These are phyloP conservation scores for Coix lacrymajobi DNA, from an alignment of 176 grass and related monocot species.

Conservation along the genomic window DNA sequence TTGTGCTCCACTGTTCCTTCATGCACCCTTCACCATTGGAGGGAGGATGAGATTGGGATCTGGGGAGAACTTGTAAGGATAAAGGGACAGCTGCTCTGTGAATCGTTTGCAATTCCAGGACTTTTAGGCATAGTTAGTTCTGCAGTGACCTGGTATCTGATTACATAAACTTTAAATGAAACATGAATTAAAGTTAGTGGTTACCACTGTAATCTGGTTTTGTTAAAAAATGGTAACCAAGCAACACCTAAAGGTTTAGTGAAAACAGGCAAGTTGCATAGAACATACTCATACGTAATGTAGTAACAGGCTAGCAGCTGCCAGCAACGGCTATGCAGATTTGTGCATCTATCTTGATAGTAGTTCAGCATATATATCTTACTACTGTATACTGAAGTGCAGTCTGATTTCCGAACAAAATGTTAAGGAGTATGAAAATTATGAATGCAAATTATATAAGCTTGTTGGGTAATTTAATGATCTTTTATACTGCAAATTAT, in stretches of 20 bases:
- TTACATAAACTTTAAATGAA: neutral
- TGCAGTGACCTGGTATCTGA: neutral
- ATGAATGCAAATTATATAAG: neutral
- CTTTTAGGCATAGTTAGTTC: neutral
- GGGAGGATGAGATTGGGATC: neutral
- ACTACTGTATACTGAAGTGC: neutral
- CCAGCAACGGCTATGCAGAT: neutral
- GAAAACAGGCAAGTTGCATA: neutral
- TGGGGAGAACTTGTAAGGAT: neutral
- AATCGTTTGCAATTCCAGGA: neutral
- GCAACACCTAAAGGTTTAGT: neutral
- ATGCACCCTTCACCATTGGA: neutral
- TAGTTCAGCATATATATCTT: neutral
- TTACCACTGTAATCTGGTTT: neutral
- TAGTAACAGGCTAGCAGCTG: neutral
- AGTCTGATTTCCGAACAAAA: neutral
- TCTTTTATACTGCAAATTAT: neutral
- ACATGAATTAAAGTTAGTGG: neutral
- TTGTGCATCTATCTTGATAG: neutral
- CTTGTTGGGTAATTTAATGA: neutral
- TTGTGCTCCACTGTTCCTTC: neutral
- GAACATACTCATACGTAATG: neutral
- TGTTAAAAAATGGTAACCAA: neutral
- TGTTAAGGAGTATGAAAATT: neutral
- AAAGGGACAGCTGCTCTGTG: neutral